Evolutionary conservation across 225 moss, liverwort and hornwort genomes (phyloP).

Genomic region (Asterella californica): DNA sequence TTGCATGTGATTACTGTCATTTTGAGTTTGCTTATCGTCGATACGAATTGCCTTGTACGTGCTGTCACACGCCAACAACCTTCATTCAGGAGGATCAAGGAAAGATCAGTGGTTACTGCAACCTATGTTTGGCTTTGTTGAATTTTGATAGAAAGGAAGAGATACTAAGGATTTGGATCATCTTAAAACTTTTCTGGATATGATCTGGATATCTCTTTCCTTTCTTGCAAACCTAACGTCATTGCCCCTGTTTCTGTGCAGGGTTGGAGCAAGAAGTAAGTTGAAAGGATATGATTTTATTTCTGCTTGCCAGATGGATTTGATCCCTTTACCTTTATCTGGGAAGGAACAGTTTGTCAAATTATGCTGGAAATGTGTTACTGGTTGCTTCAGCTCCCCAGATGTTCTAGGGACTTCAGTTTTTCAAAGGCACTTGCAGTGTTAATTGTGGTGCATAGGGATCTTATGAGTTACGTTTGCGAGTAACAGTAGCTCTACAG

Average conservation of each 20-base stretch:
- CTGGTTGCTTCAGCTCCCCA: not conserved
- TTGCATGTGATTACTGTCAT: too few relatives aligned
- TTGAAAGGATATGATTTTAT: not conserved
- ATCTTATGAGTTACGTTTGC: not conserved
- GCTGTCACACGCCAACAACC: too few relatives aligned
- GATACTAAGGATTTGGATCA: not conserved
- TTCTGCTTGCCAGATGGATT: not conserved
- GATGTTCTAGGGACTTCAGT: not conserved
- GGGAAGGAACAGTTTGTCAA: too few relatives aligned
- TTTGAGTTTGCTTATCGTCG: too few relatives aligned
- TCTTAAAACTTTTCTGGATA: too few relatives aligned
- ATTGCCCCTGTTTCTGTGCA: slow-evolving; percentile 24
- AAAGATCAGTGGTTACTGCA: too few relatives aligned
- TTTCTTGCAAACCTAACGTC: not conserved
- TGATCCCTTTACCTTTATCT: not conserved
- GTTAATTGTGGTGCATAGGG: too few relatives aligned
- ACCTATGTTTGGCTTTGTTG: not conserved
- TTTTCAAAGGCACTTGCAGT: not conserved
- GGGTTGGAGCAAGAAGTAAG: slow-evolving; percentile 61
- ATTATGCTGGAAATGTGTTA: not conserved
- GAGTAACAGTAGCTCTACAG: not conserved
- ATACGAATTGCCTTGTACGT: too few relatives aligned
- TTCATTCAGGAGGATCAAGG: too few relatives aligned
- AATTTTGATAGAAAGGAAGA: not conserved
- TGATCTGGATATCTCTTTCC: too few relatives aligned